phyloP scores from a whole-genome alignment of 345 rosid genomes.

The Erysimum cheiranthoides region DNA sequence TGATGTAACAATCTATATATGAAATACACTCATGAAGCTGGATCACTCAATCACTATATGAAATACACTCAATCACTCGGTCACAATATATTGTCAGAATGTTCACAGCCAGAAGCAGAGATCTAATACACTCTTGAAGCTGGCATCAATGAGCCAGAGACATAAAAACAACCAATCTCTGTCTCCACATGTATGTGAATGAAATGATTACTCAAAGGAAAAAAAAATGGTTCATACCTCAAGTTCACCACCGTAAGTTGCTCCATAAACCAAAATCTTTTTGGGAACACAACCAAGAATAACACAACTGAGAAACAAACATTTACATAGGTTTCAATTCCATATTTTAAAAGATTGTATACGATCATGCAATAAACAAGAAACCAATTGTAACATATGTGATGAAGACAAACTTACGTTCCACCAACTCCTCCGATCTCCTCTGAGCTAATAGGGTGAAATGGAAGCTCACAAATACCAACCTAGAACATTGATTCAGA shows the following conservation, averaged over 20 bases:
- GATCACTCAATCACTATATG: too few species aligned
- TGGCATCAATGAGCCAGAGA: too few species aligned
- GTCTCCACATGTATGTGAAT: neutral
- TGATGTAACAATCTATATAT: neutral
- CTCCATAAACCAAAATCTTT: constrained; percentile 94
- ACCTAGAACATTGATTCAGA: too few species aligned
- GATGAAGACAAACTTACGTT: too few species aligned
- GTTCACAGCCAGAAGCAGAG: neutral
- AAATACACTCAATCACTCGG: neutral
- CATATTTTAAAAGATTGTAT: too few species aligned
- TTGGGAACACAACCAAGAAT: constrained; percentile 99
- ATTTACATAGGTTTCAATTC: too few species aligned
- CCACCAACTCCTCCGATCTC: too few species aligned
- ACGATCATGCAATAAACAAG: too few species aligned
- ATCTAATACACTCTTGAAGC: neutral
- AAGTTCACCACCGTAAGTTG: constrained; percentile 85
- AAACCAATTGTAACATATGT: too few species aligned
- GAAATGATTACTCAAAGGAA: constrained; percentile 9
- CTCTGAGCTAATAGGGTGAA: too few species aligned
- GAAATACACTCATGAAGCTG: neutral
- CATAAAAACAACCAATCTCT: too few species aligned
- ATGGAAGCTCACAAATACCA: too few species aligned
- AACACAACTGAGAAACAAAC: constrained; percentile 60
- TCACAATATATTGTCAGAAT: neutral
- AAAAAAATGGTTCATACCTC: constrained; percentile 57